Evolutionary conservation across 345 rosid species (phyloP), one percentile per base, ranked within the genome.

Genomic region (Reutealis trisperma): DNA sequence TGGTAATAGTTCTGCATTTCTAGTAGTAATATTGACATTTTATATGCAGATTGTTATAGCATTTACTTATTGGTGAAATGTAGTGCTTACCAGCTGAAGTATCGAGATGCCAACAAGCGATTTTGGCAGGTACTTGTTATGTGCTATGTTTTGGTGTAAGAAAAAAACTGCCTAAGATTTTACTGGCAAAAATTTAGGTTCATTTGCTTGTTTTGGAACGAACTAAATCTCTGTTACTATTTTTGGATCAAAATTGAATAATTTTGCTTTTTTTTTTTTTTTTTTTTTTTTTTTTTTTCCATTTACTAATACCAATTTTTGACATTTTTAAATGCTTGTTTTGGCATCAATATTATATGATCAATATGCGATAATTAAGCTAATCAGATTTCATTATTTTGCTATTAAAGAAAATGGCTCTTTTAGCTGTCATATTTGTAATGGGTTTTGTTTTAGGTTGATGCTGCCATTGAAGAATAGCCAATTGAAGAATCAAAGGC

Each of bases 11-110:
- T 74, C 32, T 74, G n/a, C 52, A 52, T 63, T 37, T 37, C 49
- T 81, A 71, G 65, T 81, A 71, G 65, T 81, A 72, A 72, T n/a
- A 64, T 72, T 47, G 67, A 62, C 70, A 67, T n/a, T 77, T 71
- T 78, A 58, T 86, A 64, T 63, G 78, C 92, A 95, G 99, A 67
- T 90, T 87, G 89, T 78, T 55, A 92, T 95, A 85, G 99, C 99
- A 72, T 95, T 95, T 78, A 86, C 99, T 55, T 96, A 96, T 74
- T 73, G 90, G 81, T 88, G 88, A 66, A 84, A 87, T 51, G 94
- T 90, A 75, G 82, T 79, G 81, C 90, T 96, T 76, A 90, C 87
- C 79, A 93, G 83, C 84, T 90, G 96, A 96, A 92, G 87, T 96
- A 96, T 81, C 93, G 99, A 62, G 89, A 84, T 57, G 84, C 84